phyloP scores from a whole-genome alignment of 495 filamentous ascomycete genomes.

The Penicillium goetzii region DNA sequence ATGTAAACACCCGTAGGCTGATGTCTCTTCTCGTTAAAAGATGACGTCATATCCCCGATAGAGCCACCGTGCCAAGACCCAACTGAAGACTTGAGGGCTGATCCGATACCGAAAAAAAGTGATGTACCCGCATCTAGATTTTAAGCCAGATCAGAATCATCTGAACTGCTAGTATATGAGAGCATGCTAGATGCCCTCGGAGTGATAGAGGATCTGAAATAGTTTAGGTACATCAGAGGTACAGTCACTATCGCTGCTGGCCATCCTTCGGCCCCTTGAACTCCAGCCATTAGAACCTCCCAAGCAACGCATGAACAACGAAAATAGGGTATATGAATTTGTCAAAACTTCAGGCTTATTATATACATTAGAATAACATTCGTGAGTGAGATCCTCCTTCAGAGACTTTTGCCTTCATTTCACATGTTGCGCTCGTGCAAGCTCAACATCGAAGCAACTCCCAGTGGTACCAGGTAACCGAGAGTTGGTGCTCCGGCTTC shows the following conservation, averaged over 20 bases:
- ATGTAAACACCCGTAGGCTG: neutral
- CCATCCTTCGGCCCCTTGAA: neutral
- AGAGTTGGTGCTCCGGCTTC: neutral
- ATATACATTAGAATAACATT: neutral
- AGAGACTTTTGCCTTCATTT: neutral
- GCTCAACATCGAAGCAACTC: neutral
- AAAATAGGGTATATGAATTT: neutral
- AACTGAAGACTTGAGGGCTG: neutral
- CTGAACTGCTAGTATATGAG: no score
- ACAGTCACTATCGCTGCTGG: no score
- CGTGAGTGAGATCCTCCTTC: neutral
- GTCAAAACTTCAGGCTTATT: neutral
- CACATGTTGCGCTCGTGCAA: neutral
- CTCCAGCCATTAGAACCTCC: neutral
- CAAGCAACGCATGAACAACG: neutral
- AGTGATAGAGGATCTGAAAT: no score
- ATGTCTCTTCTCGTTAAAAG: neutral
- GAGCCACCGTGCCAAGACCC: neutral
- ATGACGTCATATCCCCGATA: neutral
- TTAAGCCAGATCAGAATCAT: no score
- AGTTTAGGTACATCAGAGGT: neutral
- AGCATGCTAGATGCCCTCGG: no score
- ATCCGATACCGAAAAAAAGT: neutral
- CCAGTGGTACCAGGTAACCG: neutral
- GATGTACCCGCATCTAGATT: neutral